Conservation (phyloP, 2,329 filamentous ascomycete species). For the Westerdykella aurantiaca region DNA sequence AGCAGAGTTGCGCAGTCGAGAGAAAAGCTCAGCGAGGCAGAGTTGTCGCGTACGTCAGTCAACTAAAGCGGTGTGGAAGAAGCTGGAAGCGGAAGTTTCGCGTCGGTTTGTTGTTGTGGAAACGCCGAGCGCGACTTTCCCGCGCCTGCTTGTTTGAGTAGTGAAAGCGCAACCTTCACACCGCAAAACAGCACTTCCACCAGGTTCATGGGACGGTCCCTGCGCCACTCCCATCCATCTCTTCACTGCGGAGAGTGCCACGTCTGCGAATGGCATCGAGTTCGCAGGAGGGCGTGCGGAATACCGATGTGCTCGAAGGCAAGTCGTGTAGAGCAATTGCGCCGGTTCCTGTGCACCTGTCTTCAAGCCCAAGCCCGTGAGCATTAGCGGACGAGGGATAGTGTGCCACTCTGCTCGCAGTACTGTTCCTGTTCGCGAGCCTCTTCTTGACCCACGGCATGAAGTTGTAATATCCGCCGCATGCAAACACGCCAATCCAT, state of each 20-base stretch:
- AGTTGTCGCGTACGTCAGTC: too few relatives aligned
- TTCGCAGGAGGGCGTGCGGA: slow-evolving; percentile 50
- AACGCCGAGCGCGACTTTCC: too few relatives aligned
- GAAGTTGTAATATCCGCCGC: slow-evolving; percentile 60
- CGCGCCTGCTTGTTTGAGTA: too few relatives aligned
- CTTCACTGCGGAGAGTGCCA: not conserved
- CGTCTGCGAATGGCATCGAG: slow-evolving; percentile 20
- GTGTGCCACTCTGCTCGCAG: not conserved
- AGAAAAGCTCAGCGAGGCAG: too few relatives aligned
- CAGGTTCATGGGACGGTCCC: not conserved
- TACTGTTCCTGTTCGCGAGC: slow-evolving; percentile 13
- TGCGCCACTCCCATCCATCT: not conserved
- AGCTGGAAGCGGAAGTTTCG: too few relatives aligned
- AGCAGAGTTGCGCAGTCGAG: too few relatives aligned
- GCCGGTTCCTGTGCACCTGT: slow-evolving; percentile 1
- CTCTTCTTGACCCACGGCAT: slow-evolving; percentile 50
- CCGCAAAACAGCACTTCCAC: not conserved
- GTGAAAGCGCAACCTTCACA: too few relatives aligned
- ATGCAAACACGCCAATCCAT: slow-evolving; percentile 63
- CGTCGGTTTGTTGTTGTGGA: too few relatives aligned
- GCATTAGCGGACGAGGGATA: slow-evolving; percentile 1
- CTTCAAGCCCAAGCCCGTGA: slow-evolving; percentile 1
- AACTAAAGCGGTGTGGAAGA: too few relatives aligned
- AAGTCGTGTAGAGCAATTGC: slow-evolving; percentile 44
- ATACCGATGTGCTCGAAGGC: slow-evolving; percentile 59